Base-by-base conservation (phyloP, 129 eudicot genomes). In the carrot (Daucus carota) region DNA sequence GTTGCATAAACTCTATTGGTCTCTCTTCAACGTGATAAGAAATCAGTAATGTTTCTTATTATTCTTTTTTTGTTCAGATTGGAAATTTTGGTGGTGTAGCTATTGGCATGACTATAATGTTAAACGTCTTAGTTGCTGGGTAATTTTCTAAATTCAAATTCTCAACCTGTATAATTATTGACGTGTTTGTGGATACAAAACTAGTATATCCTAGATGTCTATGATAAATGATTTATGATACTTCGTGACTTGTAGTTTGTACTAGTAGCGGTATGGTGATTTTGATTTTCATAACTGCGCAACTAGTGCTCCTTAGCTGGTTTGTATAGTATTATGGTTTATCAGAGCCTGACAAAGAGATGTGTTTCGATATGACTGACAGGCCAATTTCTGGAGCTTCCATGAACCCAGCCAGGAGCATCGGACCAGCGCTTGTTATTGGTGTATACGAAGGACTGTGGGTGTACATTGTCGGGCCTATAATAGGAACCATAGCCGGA, bases 301-400 rank as follows among this genome's bases (percentile, higher is more conserved):
- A 1, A 20, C 63, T 8, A 54, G 29, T 54, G 29, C 22, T 8
- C n/a, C 18, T 8, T 54, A 52, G 28, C 60, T n/a, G 24, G 18
- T 28, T 26, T 4, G 33, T 60, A 13, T 31, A 26, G 5, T n/a
- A n/a, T n/a, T n/a, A n/a, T n/a, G n/a, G n/a, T n/a, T n/a, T n/a
- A n/a, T n/a, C n/a, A n/a, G 66, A 62, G 4, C 3, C 17, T 63
- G 38, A 36, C 14, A 7, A 14, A 15, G 24, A 67, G 33, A 36
- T 34, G 45, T 6, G 8, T 13, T 36, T 33, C 24, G 29, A 16
- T 45, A 74, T 45, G 3, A 63, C 4, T 63, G 14, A 63, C 82
- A 93, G 98, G 86, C 88, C 95, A 3, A 84, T 90, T 76, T 90
- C 97, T 16, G 98, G 97, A 78, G 98, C 96, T 70, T 93, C 98